Conservation (phyloP, 208 protist genomes). For the Wallacemonas sp. region DNA sequence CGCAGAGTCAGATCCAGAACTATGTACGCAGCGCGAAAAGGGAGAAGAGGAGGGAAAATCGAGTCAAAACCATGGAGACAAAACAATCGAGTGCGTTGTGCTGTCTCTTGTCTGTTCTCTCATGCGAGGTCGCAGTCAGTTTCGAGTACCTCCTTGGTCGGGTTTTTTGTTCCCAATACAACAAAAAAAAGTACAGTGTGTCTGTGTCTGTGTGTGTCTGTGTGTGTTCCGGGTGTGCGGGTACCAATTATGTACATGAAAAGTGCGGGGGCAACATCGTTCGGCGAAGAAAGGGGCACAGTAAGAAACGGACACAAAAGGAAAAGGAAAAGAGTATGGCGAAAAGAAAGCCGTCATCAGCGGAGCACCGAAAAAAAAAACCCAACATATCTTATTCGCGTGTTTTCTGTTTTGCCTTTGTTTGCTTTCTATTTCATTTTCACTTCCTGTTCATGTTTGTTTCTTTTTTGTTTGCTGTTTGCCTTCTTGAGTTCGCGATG, state of each 20-base stretch:
- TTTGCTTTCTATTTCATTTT: background rate
- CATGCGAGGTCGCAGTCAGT: no score
- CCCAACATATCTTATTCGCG: background rate
- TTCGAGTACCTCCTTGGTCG: no score
- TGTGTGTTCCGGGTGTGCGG: background rate
- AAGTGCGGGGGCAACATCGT: no score
- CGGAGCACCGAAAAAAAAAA: background rate
- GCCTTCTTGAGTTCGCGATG: no score
- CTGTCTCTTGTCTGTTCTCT: no score
- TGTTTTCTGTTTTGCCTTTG: background rate
- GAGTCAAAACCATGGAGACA: background rate
- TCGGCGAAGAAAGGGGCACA: background rate
- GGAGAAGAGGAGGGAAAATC: background rate
- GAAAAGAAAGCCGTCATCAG: constrained; percentile 7
- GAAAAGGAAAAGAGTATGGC: no score
- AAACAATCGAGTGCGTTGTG: no score
- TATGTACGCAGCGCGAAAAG: background rate
- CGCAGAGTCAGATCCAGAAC: background rate
- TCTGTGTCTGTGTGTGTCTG: background rate
- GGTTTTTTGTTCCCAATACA: no score
- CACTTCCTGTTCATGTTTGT: background rate
- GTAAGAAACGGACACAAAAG: background rate
- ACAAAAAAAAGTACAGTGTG: background rate
- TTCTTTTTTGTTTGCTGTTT: constrained; percentile 3
- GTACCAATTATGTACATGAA: background rate